Evolutionary conservation across 2,329 filamentous ascomycete genomes (phyloP).

Genomic region (Tolypocladium ophioglossoides): DNA sequence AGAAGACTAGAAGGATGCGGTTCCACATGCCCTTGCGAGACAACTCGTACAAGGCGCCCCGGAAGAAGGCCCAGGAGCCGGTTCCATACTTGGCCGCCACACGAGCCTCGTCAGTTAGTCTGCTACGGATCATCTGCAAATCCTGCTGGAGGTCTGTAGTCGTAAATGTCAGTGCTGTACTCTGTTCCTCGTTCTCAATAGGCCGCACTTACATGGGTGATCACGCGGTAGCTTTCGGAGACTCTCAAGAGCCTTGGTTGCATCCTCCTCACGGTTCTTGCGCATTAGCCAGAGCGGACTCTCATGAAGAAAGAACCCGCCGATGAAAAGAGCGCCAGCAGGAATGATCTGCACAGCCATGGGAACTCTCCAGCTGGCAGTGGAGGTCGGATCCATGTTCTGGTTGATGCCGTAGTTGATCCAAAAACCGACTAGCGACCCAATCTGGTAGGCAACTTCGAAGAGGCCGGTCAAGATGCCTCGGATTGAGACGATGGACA

Average conservation of each 20-base stretch:
- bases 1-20: constrained; percentile 25
- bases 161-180: too few relatives aligned
- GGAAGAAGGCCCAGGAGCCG: constrained; percentile 13
- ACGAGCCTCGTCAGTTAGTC: constrained; percentile 22
- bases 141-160: constrained; percentile 33
- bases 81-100: constrained; percentile 21
- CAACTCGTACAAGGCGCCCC: constrained; percentile 13
- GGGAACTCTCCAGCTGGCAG: constrained; percentile 35
- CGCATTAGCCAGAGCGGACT: constrained; percentile 29
- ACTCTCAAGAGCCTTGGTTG: constrained; percentile 19
- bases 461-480: constrained; percentile 46
- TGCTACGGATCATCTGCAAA: constrained; percentile 30
- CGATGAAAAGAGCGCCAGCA: constrained; percentile 28
- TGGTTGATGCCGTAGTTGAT: constrained; percentile 34
- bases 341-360: constrained; percentile 37
- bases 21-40: constrained; percentile 29
- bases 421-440: constrained; percentile 40
- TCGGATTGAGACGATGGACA: constrained; percentile 46
- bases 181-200: too few relatives aligned
- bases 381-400: constrained; percentile 20
- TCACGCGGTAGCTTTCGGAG: constrained; percentile 33
- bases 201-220: constrained; percentile 14
- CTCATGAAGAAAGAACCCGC: constrained; percentile 34
- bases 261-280: constrained; percentile 20
- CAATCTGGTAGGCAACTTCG: constrained; percentile 43